Conservation (phyloP, 257 asterid species). For the Mitragyna speciosa region DNA sequence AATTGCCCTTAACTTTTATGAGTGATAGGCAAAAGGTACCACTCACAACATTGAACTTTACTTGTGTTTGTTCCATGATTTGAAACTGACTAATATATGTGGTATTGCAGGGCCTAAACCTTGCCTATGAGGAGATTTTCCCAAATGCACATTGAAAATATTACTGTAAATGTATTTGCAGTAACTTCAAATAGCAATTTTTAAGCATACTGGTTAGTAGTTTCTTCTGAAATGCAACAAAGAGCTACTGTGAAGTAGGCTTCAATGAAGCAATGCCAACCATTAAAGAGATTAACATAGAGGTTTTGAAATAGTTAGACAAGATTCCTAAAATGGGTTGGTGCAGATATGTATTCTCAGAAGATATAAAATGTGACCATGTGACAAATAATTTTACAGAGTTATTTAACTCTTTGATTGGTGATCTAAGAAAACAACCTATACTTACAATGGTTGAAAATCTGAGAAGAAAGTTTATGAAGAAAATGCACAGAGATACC, state of each 20-base stretch:
- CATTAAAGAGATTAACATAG: too few species aligned
- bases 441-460: neutral
- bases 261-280: too few species aligned
- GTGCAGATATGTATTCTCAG: neutral
- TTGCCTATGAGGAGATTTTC: neutral
- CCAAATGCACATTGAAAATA: neutral
- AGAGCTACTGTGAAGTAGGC: too few species aligned
- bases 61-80: too few species aligned
- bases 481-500: too few species aligned
- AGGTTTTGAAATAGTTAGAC: neutral
- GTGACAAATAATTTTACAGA: neutral
- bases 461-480: neutral
- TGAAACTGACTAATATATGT: too few species aligned
- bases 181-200: too few species aligned
- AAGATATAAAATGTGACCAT: neutral
- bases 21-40: neutral
- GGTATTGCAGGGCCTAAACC: neutral
- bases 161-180: too few species aligned
- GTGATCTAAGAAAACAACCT: neutral
- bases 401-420: neutral
- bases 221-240: too few species aligned
- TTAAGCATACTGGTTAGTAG: too few species aligned
- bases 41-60: too few species aligned
- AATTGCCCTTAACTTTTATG: too few species aligned
- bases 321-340: neutral